Evolutionary conservation across 306 rosid species (phyloP).

Genomic region (Prunus davidiana): DNA sequence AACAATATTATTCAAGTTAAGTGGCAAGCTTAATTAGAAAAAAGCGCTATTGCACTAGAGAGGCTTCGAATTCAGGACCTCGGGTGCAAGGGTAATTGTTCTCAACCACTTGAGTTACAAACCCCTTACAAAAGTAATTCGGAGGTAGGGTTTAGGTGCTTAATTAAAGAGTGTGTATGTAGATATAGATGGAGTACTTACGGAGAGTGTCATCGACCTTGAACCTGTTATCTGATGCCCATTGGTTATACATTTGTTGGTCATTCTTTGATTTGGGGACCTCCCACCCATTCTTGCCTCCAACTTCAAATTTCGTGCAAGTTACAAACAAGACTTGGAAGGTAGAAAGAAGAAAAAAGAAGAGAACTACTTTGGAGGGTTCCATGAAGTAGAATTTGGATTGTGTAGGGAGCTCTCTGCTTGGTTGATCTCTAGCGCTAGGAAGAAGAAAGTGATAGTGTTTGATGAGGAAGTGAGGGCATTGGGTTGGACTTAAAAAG

Average conservation of each 20-base stretch:
- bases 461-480: background rate
- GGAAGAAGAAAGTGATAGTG: background rate
- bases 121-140: no score
- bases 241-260: constrained; percentile 42
- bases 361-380: constrained; percentile 21
- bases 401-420: constrained; percentile 33
- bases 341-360: constrained; percentile 27
- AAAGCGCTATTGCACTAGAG: no score
- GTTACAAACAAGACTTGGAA: constrained; percentile 22
- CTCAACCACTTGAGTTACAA: no score
- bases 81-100: no score
- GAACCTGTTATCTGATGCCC: constrained; percentile 83
- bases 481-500: constrained; percentile 28
- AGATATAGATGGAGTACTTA: constrained; percentile 33
- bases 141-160: no score
- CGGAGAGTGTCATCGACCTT: constrained; percentile 57
- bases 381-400: constrained; percentile 29
- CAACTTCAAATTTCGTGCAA: constrained; percentile 55
- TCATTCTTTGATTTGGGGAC: constrained; percentile 46
- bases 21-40: background rate
- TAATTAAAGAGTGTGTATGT: background rate
- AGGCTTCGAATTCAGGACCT: no score
- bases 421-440: background rate
- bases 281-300: constrained; percentile 58
- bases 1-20: background rate